Percentiles rank a stretch among this genome's conserved stretches.
phyloP scores from a whole-genome alignment of 2,329 filamentous ascomycete species.

The Ascochyta koolunga region DNA sequence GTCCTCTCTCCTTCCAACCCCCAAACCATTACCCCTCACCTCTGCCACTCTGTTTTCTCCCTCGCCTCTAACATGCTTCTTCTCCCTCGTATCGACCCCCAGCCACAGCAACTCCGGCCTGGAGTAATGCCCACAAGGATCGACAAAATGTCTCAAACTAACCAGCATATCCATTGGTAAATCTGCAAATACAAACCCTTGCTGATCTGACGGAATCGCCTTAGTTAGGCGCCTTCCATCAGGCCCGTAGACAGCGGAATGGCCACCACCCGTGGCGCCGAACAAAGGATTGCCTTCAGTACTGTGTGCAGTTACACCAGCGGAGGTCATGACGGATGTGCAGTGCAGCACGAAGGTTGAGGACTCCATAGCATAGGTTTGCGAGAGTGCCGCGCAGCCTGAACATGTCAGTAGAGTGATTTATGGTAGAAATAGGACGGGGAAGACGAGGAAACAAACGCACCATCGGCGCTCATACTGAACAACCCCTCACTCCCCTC shows the following conservation, averaged over 20 bases:
- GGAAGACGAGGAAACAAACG: neutral
- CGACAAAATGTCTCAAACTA: constrained; percentile 52
- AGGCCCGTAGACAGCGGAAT: constrained; percentile 50
- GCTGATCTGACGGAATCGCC: constrained; percentile 47
- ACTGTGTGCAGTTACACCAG: constrained; percentile 53
- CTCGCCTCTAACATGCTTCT: constrained; percentile 31
- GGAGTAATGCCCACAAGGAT: constrained; percentile 58
- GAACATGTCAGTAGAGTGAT: neutral
- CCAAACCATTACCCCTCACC: neutral
- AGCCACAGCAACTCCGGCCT: constrained; percentile 61
- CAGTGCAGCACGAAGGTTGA: constrained; percentile 61
- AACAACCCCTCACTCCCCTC: constrained; percentile 41
- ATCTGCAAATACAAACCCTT: constrained; percentile 60
- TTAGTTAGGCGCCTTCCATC: constrained; percentile 57
- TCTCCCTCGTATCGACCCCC: constrained; percentile 48
- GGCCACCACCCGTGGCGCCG: constrained; percentile 52
- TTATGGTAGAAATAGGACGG: neutral
- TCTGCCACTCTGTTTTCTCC: neutral
- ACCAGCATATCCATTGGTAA: constrained; percentile 55
- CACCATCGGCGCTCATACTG: constrained; percentile 47
- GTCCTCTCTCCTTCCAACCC: neutral
- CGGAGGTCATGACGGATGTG: constrained; percentile 55
- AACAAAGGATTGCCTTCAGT: constrained; percentile 53
- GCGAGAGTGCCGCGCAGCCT: constrained; percentile 49
- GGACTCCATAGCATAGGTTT: constrained; percentile 64